Evolutionary conservation across 208 protist species (phyloP).

Genomic region (Crithidia mellificae): DNA sequence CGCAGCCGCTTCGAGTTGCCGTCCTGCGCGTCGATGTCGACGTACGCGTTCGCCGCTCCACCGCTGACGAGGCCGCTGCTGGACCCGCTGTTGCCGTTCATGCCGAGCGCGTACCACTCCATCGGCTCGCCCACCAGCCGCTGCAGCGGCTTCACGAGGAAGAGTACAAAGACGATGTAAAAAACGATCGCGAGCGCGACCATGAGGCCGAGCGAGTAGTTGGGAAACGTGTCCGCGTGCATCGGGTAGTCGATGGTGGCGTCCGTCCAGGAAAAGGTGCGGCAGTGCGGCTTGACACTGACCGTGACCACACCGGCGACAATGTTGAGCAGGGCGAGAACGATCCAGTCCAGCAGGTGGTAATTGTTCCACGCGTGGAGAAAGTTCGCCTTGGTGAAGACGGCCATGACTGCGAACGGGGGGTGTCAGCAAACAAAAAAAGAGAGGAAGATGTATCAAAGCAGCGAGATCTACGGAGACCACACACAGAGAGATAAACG

Average conservation of each 20-base stretch:
- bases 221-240: conserved; percentile 57
- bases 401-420: background rate
- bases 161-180: conserved; percentile 44
- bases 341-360: conserved; percentile 53
- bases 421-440: background rate
- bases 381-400: conserved; percentile 8
- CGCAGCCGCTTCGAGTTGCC: conserved; percentile 17
- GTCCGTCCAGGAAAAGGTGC: conserved; percentile 75
- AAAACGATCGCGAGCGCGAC: conserved; percentile 34
- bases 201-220: conserved; percentile 57
- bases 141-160: conserved; percentile 38
- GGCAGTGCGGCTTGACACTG: conserved; percentile 51
- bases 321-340: conserved; percentile 30
- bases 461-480: too few species aligned
- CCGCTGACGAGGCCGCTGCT: background rate
- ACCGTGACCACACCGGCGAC: conserved; percentile 9
- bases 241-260: conserved; percentile 61
- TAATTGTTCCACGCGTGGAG: conserved; percentile 38
- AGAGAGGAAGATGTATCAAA: background rate
- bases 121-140: conserved; percentile 33
- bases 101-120: conserved; percentile 18
- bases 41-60: background rate
- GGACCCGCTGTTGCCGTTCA: background rate
- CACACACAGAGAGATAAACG: too few species aligned
- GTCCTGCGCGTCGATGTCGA: background rate